phyloP scores from a whole-genome alignment of 345 rosid genomes.

The Salix udensis region DNA sequence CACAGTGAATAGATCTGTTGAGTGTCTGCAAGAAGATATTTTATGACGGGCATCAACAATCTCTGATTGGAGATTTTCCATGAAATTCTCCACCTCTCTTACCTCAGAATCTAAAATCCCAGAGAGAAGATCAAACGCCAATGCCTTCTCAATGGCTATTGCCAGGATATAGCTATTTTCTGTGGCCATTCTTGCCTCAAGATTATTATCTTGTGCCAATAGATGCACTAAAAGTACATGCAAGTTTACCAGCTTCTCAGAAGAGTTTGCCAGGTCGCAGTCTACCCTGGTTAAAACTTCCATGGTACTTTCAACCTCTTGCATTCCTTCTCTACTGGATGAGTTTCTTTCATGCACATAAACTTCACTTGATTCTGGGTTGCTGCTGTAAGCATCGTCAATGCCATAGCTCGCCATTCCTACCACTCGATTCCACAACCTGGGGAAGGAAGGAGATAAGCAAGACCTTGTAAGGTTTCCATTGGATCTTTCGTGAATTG shows the following conservation, averaged over 20 bases:
- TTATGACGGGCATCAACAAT: constrained; percentile 58
- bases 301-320: constrained; percentile 38
- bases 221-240: constrained; percentile 74
- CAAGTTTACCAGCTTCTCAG: constrained; percentile 63
- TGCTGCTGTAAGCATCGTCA: background rate
- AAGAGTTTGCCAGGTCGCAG: constrained; percentile 45
- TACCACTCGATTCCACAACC: constrained; percentile 20
- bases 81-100: constrained; percentile 63
- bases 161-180: constrained; percentile 34
- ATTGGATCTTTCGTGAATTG: background rate
- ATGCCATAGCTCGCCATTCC: constrained; percentile 13
- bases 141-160: constrained; percentile 59
- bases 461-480: background rate
- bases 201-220: constrained; percentile 59
- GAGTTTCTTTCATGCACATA: constrained; percentile 20
- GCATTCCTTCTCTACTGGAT: constrained; percentile 27
- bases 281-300: constrained; percentile 44
- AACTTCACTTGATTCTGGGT: constrained; percentile 13
- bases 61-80: constrained; percentile 54
- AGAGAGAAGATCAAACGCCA: constrained; percentile 62
- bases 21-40: constrained; percentile 56
- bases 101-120: constrained; percentile 78
- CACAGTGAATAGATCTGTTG: constrained; percentile 22
- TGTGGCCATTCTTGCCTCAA: constrained; percentile 41
- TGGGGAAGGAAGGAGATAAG: background rate